These are phyloP conservation scores for Aspergillus sp. DNA, from an alignment of 2,329 filamentous ascomycete species.

Conservation along the genomic window DNA sequence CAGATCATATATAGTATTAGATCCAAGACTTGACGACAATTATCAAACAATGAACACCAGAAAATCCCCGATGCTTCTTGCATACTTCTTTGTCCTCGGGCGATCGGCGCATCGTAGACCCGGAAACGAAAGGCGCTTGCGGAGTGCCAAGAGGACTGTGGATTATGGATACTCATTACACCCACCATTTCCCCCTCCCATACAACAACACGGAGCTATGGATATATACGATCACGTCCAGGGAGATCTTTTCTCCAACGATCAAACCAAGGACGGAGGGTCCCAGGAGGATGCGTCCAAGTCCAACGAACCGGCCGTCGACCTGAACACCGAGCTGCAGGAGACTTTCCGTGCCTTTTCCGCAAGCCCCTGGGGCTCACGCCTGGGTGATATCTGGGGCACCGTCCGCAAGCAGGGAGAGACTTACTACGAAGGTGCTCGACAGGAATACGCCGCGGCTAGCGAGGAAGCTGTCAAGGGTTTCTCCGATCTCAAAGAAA, in stretches of 20 bases:
- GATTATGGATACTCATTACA: slow-evolving; percentile 3
- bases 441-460: slow-evolving; percentile 78
- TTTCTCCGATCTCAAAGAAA: slow-evolving; percentile 67
- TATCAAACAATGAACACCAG: background rate
- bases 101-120: slow-evolving; percentile 31
- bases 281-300: slow-evolving; percentile 43
- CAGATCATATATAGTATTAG: slow-evolving; percentile 3
- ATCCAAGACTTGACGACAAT: background rate
- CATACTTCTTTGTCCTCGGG: background rate
- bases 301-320: slow-evolving; percentile 38
- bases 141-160: background rate
- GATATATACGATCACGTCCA: slow-evolving; percentile 97
- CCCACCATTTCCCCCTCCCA: background rate
- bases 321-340: slow-evolving; percentile 84
- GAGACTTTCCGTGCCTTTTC: slow-evolving; percentile 95
- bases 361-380: slow-evolving; percentile 84
- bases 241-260: slow-evolving; percentile 69
- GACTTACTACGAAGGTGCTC: slow-evolving; percentile 78
- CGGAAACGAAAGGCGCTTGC: slow-evolving; percentile 16
- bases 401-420: slow-evolving; percentile 94
- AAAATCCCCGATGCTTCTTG: background rate
- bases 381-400: slow-evolving; percentile 83
- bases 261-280: slow-evolving; percentile 47
- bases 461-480: slow-evolving; percentile 80
- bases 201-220: slow-evolving; percentile 55